Evolutionary conservation across 345 rosid genomes (phyloP).

Genomic region (Tarenaya hassleriana): DNA sequence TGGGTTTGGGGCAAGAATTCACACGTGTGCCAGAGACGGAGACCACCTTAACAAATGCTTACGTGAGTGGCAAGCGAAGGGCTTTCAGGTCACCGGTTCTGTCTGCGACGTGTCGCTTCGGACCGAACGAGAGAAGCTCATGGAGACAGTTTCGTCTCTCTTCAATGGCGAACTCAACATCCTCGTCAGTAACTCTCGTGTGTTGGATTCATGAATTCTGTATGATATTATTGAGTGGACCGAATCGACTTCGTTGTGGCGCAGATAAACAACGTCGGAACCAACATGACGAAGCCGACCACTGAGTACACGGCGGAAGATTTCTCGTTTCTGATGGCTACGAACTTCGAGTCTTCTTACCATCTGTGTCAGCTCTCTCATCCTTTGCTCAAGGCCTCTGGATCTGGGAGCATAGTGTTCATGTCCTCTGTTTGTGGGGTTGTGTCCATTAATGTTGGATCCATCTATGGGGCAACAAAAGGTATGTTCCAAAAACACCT

Average conservation of each 20-base stretch:
- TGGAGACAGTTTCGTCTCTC: slow-evolving; percentile 7
- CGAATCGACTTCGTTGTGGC: too few relatives aligned
- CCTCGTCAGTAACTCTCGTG: not conserved
- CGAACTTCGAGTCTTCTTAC: slow-evolving; percentile 17
- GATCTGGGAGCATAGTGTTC: slow-evolving; percentile 20
- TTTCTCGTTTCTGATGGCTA: slow-evolving; percentile 11
- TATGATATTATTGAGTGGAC: slow-evolving; percentile 8
- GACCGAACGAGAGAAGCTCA: slow-evolving; percentile 9
- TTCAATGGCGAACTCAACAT: slow-evolving; percentile 6
- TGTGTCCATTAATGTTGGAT: not conserved
- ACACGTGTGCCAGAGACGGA: slow-evolving; percentile 15
- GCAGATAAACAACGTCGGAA: slow-evolving; percentile 15
- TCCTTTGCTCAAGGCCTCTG: slow-evolving; percentile 16
- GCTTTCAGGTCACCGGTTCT: slow-evolving; percentile 15
- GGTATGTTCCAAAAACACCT: not conserved
- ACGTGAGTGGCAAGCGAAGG: slow-evolving; percentile 10
- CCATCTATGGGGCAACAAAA: slow-evolving; percentile 17
- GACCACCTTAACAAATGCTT: slow-evolving; percentile 8
- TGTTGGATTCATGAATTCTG: not conserved
- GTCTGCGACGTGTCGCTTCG: slow-evolving; percentile 7
- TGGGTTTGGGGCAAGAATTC: too few relatives aligned
- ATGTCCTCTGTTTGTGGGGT: slow-evolving; percentile 17
- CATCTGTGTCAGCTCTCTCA: slow-evolving; percentile 20
- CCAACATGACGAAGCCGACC: slow-evolving; percentile 16
- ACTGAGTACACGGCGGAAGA: slow-evolving; percentile 7